Evolutionary conservation across 345 rosid species (phyloP).

Genomic region (Eucalyptus guilfoylei): DNA sequence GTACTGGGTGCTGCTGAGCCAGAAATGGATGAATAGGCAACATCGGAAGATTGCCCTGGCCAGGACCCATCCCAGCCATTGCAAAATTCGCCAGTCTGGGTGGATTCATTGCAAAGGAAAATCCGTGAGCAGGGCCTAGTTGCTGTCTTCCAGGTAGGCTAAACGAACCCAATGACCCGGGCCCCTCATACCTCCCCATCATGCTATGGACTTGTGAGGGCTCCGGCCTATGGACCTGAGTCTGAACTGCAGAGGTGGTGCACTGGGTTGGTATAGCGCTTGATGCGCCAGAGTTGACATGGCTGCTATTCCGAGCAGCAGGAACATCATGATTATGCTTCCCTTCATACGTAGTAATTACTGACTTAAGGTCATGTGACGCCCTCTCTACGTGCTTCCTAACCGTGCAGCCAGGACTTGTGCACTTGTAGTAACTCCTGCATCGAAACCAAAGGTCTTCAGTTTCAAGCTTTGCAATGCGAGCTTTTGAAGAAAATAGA

Average conservation of each 20-base stretch:
- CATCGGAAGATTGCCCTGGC: slow-evolving; percentile 47
- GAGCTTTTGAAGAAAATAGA: neutral
- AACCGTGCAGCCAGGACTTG: slow-evolving; percentile 84
- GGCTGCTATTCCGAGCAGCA: slow-evolving; percentile 75
- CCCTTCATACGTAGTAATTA: slow-evolving; percentile 94
- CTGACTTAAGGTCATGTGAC: slow-evolving; percentile 91
- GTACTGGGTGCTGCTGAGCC: slow-evolving; percentile 33
- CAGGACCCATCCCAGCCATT: slow-evolving; percentile 58
- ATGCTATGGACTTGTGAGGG: slow-evolving; percentile 43
- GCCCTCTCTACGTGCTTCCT: slow-evolving; percentile 99
- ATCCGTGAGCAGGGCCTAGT: slow-evolving; percentile 45
- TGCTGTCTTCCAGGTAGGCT: slow-evolving; percentile 66
- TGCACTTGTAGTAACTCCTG: slow-evolving; percentile 99
- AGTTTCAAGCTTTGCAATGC: neutral
- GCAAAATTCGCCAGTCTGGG: slow-evolving; percentile 47
- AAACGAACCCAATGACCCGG: slow-evolving; percentile 37
- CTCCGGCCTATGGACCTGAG: slow-evolving; percentile 42
- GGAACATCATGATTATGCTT: slow-evolving; percentile 99
- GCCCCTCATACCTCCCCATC: slow-evolving; percentile 51
- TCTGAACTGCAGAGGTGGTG: slow-evolving; percentile 17
- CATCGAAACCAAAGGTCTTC: neutral
- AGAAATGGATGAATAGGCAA: slow-evolving; percentile 46
- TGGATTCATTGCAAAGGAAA: slow-evolving; percentile 60
- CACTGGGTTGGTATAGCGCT: slow-evolving; percentile 8
- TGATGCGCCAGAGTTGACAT: slow-evolving; percentile 17